These are phyloP conservation scores for Wickerhamomyces canadensis DNA, from an alignment of 805 yeast genomes.

Conservation along the genomic window DNA sequence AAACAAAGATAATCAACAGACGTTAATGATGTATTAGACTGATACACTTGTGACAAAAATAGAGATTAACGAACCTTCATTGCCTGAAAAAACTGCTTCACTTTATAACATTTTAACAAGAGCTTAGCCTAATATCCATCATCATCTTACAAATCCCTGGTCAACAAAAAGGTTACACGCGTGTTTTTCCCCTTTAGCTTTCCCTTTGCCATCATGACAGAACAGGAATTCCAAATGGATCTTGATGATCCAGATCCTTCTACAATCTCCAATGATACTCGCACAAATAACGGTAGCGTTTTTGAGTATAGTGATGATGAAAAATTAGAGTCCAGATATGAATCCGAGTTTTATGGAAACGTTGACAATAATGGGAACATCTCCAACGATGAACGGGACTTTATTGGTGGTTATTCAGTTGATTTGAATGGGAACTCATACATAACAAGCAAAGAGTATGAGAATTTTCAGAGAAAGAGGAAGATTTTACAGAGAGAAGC, in stretches of 20 bases:
- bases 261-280: too few relatives aligned
- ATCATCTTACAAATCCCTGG: too few relatives aligned
- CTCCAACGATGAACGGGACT: background rate
- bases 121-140: too few relatives aligned
- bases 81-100: too few relatives aligned
- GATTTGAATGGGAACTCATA: background rate
- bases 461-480: constrained; percentile 3
- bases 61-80: too few relatives aligned
- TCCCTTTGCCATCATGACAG: background rate
- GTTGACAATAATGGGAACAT: constrained; percentile 3
- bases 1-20: too few relatives aligned
- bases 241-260: constrained; percentile 3
- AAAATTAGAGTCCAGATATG: constrained; percentile 5
- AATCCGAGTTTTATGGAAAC: constrained; percentile 3
- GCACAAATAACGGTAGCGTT: background rate
- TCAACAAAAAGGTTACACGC: too few relatives aligned
- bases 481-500: background rate
- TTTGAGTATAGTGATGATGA: constrained; percentile 17
- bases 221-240: constrained; percentile 15
- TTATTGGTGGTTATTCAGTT: background rate
- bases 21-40: too few relatives aligned
- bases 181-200: background rate
- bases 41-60: too few relatives aligned
- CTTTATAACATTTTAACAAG: too few relatives aligned
- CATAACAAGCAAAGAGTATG: background rate